Evolutionary conservation across 192 early-diverging fungal genomes (phyloP).

Genomic region (Coemansia sp.): DNA sequence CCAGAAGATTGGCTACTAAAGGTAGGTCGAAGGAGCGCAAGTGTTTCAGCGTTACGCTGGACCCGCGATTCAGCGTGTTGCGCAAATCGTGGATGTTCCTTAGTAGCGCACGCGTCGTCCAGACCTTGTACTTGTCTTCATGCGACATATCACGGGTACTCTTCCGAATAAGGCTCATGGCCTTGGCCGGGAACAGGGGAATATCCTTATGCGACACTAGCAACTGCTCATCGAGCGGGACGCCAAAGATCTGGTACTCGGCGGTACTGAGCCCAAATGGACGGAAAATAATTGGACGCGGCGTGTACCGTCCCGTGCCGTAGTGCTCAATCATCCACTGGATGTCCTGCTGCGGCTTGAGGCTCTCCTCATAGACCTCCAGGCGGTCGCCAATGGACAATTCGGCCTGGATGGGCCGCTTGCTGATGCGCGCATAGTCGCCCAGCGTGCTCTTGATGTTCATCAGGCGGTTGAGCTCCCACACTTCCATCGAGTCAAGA

Average conservation of each 20-base stretch:
- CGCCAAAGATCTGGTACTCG: slow-evolving; percentile 80
- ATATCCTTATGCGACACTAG: slow-evolving; percentile 63
- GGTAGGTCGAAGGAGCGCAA: slow-evolving; percentile 63
- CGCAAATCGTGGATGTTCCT: slow-evolving; percentile 67
- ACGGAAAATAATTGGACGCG: slow-evolving; percentile 72
- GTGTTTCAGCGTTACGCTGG: slow-evolving; percentile 60
- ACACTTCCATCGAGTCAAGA: slow-evolving; percentile 58
- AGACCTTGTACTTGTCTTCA: slow-evolving; percentile 62
- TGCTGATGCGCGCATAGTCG: slow-evolving; percentile 44
- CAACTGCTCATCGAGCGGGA: slow-evolving; percentile 70
- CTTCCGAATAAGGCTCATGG: slow-evolving; percentile 65
- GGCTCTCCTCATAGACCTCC: slow-evolving; percentile 70
- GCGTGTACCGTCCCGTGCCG: slow-evolving; percentile 68
- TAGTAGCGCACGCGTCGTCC: slow-evolving; percentile 66
- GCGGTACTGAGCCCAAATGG: slow-evolving; percentile 71
- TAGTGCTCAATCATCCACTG: slow-evolving; percentile 79
- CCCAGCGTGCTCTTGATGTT: slow-evolving; percentile 53
- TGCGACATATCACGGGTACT: slow-evolving; percentile 31
- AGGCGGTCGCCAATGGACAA: slow-evolving; percentile 57
- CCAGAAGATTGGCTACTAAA: slow-evolving; percentile 63
- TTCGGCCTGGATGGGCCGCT: slow-evolving; percentile 43
- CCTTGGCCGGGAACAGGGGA: slow-evolving; percentile 66
- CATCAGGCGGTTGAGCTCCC: slow-evolving; percentile 61
- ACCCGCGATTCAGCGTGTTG: slow-evolving; percentile 65
- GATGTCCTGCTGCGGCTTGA: slow-evolving; percentile 79